A percentile compares a stretch with the other conserved stretches of the same genome.
Evolutionary conservation across 352 stramenopile species (phyloP).

Genomic region (Globisporangium alternatum): DNA sequence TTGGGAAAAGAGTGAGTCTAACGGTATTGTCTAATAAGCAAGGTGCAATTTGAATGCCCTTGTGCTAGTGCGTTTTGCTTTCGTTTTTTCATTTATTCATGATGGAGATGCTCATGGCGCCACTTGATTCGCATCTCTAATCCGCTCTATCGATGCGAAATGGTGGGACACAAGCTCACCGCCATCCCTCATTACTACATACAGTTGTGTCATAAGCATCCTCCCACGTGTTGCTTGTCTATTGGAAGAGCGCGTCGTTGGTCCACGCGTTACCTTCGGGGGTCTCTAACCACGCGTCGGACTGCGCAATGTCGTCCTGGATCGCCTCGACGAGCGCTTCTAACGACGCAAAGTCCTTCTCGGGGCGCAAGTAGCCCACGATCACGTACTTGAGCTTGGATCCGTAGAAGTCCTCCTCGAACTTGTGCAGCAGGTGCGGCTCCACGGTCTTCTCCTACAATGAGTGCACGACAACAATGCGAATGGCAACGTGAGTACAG

Average conservation of each 20-base stretch:
- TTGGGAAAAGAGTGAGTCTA: conserved; percentile 48
- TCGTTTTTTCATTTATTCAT: not conserved
- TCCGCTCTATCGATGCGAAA: not conserved
- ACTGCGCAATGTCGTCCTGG: conserved; percentile 76
- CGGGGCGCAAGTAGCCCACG: conserved; percentile 90
- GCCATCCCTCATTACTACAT: not conserved
- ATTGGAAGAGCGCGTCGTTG: conserved; percentile 45
- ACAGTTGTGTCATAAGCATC: not conserved
- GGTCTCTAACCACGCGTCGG: conserved; percentile 62
- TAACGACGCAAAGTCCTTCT: conserved; percentile 94
- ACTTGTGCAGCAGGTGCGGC: conserved; percentile 93
- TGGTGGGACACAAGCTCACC: not conserved
- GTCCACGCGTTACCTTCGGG: conserved; percentile 50
- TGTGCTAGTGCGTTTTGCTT: not conserved
- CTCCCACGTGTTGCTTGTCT: not conserved
- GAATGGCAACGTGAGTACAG: not conserved
- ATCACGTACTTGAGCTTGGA: conserved; percentile 92
- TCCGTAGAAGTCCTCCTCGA: conserved; percentile 94
- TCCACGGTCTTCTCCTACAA: conserved; percentile 94
- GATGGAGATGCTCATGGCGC: not conserved
- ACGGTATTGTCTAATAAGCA: not conserved
- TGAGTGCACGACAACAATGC: not conserved
- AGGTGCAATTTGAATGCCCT: not conserved
- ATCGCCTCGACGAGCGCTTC: conserved; percentile 92
- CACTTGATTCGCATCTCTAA: not conserved